phyloP scores from a whole-genome alignment of 1,139 yeast genomes.

The Candida sp. region DNA sequence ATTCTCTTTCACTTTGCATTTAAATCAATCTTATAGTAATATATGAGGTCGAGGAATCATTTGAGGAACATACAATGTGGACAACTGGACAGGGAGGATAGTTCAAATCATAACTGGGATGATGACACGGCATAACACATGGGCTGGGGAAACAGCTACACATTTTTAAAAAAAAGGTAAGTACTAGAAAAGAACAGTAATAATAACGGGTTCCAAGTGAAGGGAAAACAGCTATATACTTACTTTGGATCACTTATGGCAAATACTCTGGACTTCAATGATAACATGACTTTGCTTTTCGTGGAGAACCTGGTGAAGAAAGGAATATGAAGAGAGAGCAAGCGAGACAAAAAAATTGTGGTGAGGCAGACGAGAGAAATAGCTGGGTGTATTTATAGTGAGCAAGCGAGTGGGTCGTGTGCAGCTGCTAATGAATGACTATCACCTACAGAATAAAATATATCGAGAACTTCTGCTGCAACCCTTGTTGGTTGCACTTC shows the following conservation, averaged over 20 bases:
- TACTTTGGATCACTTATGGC: slow-evolving; percentile 7
- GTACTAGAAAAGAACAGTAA: too few species aligned
- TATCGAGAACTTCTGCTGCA: too few species aligned
- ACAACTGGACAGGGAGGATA: not conserved
- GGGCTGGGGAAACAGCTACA: not conserved
- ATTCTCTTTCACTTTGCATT: slow-evolving; percentile 3
- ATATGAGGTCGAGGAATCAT: slow-evolving; percentile 1
- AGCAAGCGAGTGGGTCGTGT: not conserved
- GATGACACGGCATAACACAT: too few species aligned
- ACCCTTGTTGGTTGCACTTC: too few species aligned
- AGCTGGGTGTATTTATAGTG: not conserved
- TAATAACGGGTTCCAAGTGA: too few species aligned
- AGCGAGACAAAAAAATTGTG: not conserved
- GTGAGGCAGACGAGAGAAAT: not conserved
- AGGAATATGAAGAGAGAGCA: not conserved
- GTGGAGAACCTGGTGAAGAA: too few species aligned
- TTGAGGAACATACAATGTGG: not conserved
- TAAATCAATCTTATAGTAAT: not conserved
- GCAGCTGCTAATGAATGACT: not conserved
- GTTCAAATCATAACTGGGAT: not conserved
- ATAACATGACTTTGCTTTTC: slow-evolving; percentile 7
- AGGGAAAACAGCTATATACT: not conserved
- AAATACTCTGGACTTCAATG: slow-evolving; percentile 11
- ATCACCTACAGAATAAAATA: not conserved
- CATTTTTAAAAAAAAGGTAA: not conserved